These are phyloP conservation scores for Dunaliella sp. DNA, from an alignment of 139 green algal genomes.

Conservation along the genomic window DNA sequence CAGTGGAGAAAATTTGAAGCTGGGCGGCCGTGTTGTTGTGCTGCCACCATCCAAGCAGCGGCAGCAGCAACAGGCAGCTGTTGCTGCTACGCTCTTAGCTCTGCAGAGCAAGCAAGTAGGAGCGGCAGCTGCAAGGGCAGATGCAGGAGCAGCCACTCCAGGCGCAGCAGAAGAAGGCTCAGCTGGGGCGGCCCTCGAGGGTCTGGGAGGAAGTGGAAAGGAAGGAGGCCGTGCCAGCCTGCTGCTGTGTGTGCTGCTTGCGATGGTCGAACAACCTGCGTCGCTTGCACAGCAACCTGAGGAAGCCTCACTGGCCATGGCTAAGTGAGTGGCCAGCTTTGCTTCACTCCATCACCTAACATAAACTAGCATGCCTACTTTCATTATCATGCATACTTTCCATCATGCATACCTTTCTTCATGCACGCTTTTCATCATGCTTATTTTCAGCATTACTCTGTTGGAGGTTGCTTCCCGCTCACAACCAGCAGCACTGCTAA, in stretches of 20 bases:
- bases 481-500: too few relatives aligned
- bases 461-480: too few relatives aligned
- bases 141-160: neutral
- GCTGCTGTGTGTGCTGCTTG: neutral
- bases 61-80: neutral
- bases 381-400: too few relatives aligned
- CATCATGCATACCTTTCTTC: too few relatives aligned
- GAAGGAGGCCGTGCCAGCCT: conserved; percentile 1
- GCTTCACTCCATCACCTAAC: too few relatives aligned
- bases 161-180: neutral
- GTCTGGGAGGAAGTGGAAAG: too few relatives aligned
- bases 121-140: neutral
- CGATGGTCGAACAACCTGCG: neutral
- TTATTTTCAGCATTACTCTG: too few relatives aligned
- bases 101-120: neutral
- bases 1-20: neutral
- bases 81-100: neutral
- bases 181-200: too few relatives aligned
- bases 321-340: neutral
- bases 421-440: too few relatives aligned
- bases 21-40: neutral
- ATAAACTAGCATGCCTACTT: too few relatives aligned
- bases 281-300: neutral
- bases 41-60: neutral
- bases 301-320: neutral